These are phyloP conservation scores for Macadamia integrifolia DNA, from an alignment of 164 flowering plant species.

Conservation along the genomic window DNA sequence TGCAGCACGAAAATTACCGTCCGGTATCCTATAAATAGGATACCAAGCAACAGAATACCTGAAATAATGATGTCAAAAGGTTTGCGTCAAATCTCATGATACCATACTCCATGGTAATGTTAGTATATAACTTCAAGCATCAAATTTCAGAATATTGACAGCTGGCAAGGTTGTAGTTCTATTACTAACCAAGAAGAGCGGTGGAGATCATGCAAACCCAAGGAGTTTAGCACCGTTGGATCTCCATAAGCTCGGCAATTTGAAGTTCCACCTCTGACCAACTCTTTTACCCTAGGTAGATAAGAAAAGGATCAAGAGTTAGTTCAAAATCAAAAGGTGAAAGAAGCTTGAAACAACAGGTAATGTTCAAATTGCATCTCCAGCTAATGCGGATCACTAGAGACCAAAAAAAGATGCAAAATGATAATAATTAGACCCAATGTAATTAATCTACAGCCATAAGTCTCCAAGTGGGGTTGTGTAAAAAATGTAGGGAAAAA, in stretches of 20 bases:
- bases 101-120: no score
- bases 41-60: slow-evolving; percentile 93
- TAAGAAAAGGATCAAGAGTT: no score
- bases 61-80: slow-evolving; percentile 7
- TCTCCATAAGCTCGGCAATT: slow-evolving; percentile 44
- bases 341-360: no score
- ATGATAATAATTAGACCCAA: no score
- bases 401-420: no score
- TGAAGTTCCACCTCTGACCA: slow-evolving; percentile 31
- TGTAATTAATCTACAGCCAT: no score
- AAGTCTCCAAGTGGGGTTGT: no score
- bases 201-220: slow-evolving; percentile 50
- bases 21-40: slow-evolving; percentile 82
- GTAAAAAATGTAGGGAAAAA: no score
- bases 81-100: no score
- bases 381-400: no score
- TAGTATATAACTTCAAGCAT: background rate
- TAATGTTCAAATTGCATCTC: no score
- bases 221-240: slow-evolving; percentile 35
- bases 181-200: slow-evolving; percentile 67
- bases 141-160: background rate
- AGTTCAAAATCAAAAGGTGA: no score
- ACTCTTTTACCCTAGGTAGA: slow-evolving; percentile 47
- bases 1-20: slow-evolving; percentile 57
- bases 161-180: background rate